These are phyloP conservation scores for Mimosa pudica DNA, from an alignment of 306 rosid genomes.

Conservation along the genomic window DNA sequence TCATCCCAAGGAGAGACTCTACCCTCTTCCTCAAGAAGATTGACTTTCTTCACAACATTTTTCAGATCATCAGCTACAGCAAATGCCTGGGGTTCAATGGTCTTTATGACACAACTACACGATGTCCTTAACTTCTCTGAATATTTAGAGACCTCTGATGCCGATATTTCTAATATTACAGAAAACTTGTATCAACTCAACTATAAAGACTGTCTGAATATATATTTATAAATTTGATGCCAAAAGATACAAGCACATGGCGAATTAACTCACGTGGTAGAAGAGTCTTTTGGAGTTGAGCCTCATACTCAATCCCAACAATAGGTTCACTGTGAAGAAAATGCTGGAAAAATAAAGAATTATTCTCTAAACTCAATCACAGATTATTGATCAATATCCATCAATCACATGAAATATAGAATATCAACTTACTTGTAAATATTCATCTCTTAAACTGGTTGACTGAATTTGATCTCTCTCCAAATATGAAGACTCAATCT, in stretches of 20 bases:
- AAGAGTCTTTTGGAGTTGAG: constrained; percentile 96
- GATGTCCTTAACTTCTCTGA: constrained; percentile 74
- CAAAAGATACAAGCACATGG: constrained; percentile 21
- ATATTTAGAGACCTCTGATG: constrained; percentile 74
- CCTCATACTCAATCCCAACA: constrained; percentile 92
- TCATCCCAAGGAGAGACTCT: constrained; percentile 77
- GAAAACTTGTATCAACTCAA: constrained; percentile 36
- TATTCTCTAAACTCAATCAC: constrained; percentile 20
- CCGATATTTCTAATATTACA: constrained; percentile 61
- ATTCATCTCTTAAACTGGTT: constrained; percentile 84
- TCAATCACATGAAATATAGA: constrained; percentile 10
- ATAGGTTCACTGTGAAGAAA: constrained; percentile 89
- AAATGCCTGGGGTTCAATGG: constrained; percentile 83
- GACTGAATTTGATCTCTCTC: constrained; percentile 98
- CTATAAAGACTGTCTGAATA: constrained; percentile 7
- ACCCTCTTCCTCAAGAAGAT: constrained; percentile 70
- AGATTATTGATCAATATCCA: constrained; percentile 22
- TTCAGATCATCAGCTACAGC: constrained; percentile 76
- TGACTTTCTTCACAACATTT: constrained; percentile 64
- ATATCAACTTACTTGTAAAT: constrained; percentile 67
- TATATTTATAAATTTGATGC: constrained; percentile 30
- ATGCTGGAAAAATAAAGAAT: constrained; percentile 62
- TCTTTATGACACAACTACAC: constrained; percentile 90
- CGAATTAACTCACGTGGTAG: constrained; percentile 73
- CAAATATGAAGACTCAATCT: constrained; percentile 96